Percentiles rank a stretch among this genome's conserved stretches.
These are phyloP conservation scores for Fraxinus cuspidata DNA, from an alignment of 257 asterid species.

Conservation along the genomic window DNA sequence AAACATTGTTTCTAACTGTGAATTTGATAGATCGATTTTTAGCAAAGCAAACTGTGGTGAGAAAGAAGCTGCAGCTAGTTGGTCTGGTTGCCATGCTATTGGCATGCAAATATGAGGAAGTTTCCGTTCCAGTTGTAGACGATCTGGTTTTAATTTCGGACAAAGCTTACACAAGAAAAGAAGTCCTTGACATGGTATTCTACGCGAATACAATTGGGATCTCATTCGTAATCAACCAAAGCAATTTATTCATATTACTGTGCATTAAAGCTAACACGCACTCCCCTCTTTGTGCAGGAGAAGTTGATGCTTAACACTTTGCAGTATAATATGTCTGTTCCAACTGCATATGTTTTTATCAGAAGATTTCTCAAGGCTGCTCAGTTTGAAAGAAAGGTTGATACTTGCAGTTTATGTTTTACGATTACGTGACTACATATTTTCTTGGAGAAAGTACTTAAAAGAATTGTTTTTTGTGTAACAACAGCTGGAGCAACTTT, in stretches of 20 bases:
- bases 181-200: constrained; percentile 83
- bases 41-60: constrained; percentile 43
- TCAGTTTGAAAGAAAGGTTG: constrained; percentile 76
- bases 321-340: constrained; percentile 86
- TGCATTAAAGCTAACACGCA: neutral
- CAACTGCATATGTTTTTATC: constrained; percentile 91
- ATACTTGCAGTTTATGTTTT: neutral
- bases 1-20: constrained; percentile 44
- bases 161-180: constrained; percentile 79
- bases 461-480: neutral
- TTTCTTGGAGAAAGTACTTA: neutral
- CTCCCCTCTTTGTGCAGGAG: constrained; percentile 50
- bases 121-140: neutral
- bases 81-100: constrained; percentile 53
- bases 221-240: neutral
- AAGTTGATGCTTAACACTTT: constrained; percentile 76
- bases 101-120: constrained; percentile 42
- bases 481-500: constrained; percentile 56
- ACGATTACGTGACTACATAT: neutral
- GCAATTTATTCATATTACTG: neutral
- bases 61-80: constrained; percentile 53
- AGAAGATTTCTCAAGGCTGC: constrained; percentile 89
- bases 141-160: constrained; percentile 65
- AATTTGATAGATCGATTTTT: constrained; percentile 46
- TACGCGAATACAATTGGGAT: neutral